These are phyloP conservation scores for Phalaenopsis equestris DNA, from an alignment of 106 monocot species.

Conservation along the genomic window DNA sequence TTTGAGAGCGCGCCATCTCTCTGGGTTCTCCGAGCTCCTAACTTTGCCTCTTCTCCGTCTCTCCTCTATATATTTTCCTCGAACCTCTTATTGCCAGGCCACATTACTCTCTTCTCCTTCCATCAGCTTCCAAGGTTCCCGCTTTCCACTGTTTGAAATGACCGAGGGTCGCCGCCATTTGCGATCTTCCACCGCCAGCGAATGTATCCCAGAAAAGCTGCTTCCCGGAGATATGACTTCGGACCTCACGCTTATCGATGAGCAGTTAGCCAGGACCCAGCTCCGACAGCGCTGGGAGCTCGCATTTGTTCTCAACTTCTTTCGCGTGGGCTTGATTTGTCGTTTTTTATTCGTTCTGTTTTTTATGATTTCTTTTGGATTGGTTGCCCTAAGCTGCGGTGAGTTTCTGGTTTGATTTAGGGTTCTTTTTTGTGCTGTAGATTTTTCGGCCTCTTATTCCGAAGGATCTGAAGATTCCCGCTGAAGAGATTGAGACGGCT, in stretches of 20 bases:
- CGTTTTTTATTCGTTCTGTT: not conserved
- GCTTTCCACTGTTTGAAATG: constrained; percentile 19
- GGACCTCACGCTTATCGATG: constrained; percentile 4
- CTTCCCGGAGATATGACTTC: not conserved
- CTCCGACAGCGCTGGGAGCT: constrained; percentile 65
- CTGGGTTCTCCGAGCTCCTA: not conserved
- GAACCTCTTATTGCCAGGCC: not conserved
- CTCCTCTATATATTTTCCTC: not conserved
- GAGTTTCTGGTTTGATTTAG: not conserved
- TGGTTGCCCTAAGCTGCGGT: not conserved
- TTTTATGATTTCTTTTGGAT: not conserved
- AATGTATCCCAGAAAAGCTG: not conserved
- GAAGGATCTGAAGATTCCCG: constrained; percentile 32
- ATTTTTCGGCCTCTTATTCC: constrained; percentile 43
- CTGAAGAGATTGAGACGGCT: constrained; percentile 54
- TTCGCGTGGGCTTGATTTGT: constrained; percentile 22
- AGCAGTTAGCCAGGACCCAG: constrained; percentile 12
- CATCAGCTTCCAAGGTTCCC: constrained; percentile 9
- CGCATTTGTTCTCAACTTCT: constrained; percentile 56
- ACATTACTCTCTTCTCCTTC: not conserved
- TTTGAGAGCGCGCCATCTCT: not conserved
- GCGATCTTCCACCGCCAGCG: not conserved
- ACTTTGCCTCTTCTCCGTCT: not conserved
- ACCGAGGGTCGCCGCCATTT: constrained; percentile 11
- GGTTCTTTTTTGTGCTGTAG: constrained; percentile 17